Conservation (phyloP, 176 grass and related monocot species). For the Ampelocalamus luodianensis region DNA sequence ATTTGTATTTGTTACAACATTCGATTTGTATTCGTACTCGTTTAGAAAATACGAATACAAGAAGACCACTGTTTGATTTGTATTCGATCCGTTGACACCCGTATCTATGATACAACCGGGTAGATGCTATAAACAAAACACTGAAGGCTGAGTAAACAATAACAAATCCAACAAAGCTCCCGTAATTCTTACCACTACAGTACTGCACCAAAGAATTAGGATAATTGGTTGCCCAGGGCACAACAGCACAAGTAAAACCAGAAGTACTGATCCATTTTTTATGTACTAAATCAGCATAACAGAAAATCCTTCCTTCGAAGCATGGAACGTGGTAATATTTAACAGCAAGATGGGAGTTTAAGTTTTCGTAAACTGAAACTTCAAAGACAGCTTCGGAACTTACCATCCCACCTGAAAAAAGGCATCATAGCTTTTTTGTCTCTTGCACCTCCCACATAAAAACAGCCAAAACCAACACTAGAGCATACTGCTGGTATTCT, state of each 20-base stretch:
- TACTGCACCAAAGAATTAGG: neutral
- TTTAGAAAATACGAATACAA: too few relatives aligned
- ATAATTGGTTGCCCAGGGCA: neutral
- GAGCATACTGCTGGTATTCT: neutral
- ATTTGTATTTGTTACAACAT: too few relatives aligned
- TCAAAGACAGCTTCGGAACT: neutral
- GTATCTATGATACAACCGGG: too few relatives aligned
- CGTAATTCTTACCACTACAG: neutral
- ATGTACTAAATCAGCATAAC: neutral
- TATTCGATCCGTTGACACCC: too few relatives aligned
- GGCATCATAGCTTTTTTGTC: neutral
- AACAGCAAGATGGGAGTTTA: neutral
- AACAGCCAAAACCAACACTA: constrained; percentile 14
- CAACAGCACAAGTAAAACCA: neutral
- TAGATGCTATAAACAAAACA: too few relatives aligned
- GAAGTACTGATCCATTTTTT: neutral
- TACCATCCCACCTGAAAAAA: neutral
- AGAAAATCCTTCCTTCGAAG: neutral
- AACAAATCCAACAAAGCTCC: neutral
- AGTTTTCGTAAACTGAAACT: neutral
- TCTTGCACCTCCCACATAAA: neutral
- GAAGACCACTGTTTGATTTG: too few relatives aligned
- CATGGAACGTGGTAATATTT: neutral
- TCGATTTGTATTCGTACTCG: too few relatives aligned
- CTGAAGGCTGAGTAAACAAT: too few relatives aligned